Conservation (phyloP, 1,284 basidiomycete genomes). For the Mycena sp. region DNA sequence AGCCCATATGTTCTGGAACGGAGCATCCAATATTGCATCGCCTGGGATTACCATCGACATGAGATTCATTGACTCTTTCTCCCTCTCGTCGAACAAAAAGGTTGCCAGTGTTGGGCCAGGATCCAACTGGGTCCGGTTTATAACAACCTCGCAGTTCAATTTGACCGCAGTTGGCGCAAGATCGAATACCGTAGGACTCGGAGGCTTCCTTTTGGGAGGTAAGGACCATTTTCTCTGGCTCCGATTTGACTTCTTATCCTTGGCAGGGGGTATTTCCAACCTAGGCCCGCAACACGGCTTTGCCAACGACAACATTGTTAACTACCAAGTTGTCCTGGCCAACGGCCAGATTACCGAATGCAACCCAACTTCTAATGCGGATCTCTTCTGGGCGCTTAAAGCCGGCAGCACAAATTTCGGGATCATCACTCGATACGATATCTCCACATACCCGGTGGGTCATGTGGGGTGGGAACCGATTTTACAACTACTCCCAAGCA, state of each 20-base stretch:
- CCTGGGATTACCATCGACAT: slow-evolving; percentile 29
- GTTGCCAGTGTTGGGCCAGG: not conserved
- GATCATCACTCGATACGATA: slow-evolving; percentile 34
- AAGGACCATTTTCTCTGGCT: not conserved
- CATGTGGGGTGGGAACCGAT: slow-evolving; percentile 30
- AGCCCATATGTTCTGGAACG: slow-evolving; percentile 30
- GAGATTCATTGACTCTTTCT: not conserved
- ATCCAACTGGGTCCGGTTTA: not conserved
- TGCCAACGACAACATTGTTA: slow-evolving; percentile 31
- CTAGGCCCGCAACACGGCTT: slow-evolving; percentile 31
- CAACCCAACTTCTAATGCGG: slow-evolving; percentile 19
- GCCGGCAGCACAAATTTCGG: slow-evolving; percentile 35
- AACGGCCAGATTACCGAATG: slow-evolving; percentile 29
- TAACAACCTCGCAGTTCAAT: not conserved
- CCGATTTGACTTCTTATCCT: not conserved
- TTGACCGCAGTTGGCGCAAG: slow-evolving; percentile 7
- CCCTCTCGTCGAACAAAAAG: not conserved
- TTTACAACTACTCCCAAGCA: too few relatives aligned
- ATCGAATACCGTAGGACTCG: slow-evolving; percentile 32
- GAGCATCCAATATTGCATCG: slow-evolving; percentile 28
- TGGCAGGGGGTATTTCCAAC: slow-evolving; percentile 31
- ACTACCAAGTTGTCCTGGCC: slow-evolving; percentile 33
- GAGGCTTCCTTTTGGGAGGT: slow-evolving; percentile 41
- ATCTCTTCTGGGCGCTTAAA: slow-evolving; percentile 32
- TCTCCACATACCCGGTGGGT: slow-evolving; percentile 25